Evolutionary conservation across 352 stramenopile genomes (phyloP), one percentile per base, ranked within the genome.

Genomic region (Aphanomyces invadans): DNA sequence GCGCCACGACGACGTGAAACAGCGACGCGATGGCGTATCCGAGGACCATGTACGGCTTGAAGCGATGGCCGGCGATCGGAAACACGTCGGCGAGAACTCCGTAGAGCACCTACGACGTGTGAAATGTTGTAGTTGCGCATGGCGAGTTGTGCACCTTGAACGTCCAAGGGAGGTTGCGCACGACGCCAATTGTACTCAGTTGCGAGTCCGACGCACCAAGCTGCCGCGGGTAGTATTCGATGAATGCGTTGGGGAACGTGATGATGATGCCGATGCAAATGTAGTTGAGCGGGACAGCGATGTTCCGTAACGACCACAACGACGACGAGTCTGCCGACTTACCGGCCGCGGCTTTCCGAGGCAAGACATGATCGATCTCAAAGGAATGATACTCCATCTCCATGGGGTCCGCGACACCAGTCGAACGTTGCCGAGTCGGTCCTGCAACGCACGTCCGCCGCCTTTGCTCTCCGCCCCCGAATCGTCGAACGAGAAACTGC

Each of bases 221-320:
- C 4, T 74, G 75, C 45, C 82, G 75, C 1, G 82, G 83, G 53
- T 88, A 93, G 71, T 75, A 87, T 71, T 90, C 79, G 57, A 91
- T 89, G 65, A 77, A 88, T 49, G 84, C 80, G 62, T 77, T 74
- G 9, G 84, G 84, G 11, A 93, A 75, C 2, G 82, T 77, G 42
- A 83, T 72, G 52, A 93, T 74, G 3, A 93, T 49, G 4, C 81
- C 84, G 9, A 81, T 87, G 67, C 77, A 89, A 28, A 91, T 83
- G 66, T 93, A 91, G 36, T 81, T 88, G 63, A 91, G 66, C 11
- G 82, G 84, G 62, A 92, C 89, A 11, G 79, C 82, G 31, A 89
- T 36, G 5, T 76, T 81, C 52, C 79, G 71, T 2, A 69, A 42
- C 36, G 73, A 74, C 76, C 78, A 87, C 15, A 92, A 67, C 10